Conservation (phyloP, 1,139 yeast species). For the Hyphopichia wangnamkhiaoensis region DNA sequence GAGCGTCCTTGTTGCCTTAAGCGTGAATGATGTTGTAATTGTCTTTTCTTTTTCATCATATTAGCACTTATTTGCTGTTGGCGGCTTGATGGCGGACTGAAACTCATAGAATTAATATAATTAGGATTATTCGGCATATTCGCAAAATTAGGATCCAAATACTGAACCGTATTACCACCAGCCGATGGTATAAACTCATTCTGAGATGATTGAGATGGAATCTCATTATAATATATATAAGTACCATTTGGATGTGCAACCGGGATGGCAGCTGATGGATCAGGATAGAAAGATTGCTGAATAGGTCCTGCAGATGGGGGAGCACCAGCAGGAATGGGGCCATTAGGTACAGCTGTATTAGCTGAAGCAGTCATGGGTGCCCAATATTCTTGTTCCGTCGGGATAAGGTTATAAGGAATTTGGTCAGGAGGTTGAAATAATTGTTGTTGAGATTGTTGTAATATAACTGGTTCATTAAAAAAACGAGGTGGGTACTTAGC, state of each 20-base stretch:
- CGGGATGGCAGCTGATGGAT: background rate
- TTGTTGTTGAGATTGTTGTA: background rate
- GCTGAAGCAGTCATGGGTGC: slow-evolving; percentile 12
- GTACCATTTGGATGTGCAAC: background rate
- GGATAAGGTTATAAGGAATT: background rate
- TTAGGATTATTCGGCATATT: slow-evolving; percentile 6
- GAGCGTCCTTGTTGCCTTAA: slow-evolving; percentile 6
- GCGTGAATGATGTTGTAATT: slow-evolving; percentile 15
- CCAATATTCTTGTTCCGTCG: slow-evolving; percentile 26
- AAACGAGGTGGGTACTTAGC: background rate
- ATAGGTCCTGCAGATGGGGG: slow-evolving; percentile 2
- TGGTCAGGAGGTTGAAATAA: background rate
- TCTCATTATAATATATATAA: background rate
- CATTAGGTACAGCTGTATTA: slow-evolving; percentile 7
- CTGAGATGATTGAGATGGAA: background rate
- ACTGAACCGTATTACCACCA: slow-evolving; percentile 12
- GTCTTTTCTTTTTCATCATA: slow-evolving; percentile 28
- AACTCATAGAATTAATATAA: background rate
- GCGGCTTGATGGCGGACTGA: slow-evolving; percentile 15
- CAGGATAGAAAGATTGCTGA: slow-evolving; percentile 1
- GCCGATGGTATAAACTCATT: background rate
- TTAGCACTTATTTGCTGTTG: slow-evolving; percentile 26
- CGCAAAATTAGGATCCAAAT: slow-evolving; percentile 15
- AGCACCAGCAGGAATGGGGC: slow-evolving; percentile 2
- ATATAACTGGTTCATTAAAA: background rate